Percentiles rank a stretch among this genome's conserved stretches.
Conservation (phyloP, 345 rosid genomes). For the Lumnitzera littorea region DNA sequence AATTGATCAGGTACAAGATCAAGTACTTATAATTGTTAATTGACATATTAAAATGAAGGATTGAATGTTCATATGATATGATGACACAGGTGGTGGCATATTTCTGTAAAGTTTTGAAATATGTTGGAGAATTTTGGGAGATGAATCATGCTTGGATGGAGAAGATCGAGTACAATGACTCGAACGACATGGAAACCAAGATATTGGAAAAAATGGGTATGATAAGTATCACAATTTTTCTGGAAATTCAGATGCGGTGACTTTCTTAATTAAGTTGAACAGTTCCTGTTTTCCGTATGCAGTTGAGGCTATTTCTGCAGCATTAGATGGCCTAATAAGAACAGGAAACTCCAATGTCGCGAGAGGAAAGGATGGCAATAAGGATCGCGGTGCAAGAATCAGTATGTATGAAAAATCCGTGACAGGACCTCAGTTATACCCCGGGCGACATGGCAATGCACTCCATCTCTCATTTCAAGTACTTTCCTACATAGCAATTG, state of each 20-base stretch:
- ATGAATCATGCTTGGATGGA: constrained; percentile 38
- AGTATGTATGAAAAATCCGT: background rate
- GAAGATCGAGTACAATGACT: constrained; percentile 27
- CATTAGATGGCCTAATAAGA: constrained; percentile 41
- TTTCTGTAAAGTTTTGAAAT: constrained; percentile 37
- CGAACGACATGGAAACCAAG: constrained; percentile 23
- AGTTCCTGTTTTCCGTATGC: constrained; percentile 2
- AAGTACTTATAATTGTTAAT: too few relatives aligned
- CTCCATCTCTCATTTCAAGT: too few relatives aligned
- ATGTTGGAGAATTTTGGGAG: constrained; percentile 54
- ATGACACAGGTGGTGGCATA: constrained; percentile 32
- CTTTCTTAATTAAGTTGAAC: background rate
- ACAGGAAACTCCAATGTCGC: constrained; percentile 9
- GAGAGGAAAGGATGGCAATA: constrained; percentile 20
- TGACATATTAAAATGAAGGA: too few relatives aligned
- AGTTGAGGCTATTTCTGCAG: constrained; percentile 51
- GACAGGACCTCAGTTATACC: background rate
- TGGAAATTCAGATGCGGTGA: background rate
- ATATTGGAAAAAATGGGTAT: constrained; percentile 42
- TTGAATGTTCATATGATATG: too few relatives aligned
- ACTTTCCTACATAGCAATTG: too few relatives aligned
- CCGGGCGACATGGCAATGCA: too few relatives aligned
- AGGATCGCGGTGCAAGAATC: background rate
- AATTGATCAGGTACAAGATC: constrained; percentile 34
- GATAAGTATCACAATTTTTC: background rate